phyloP scores from a whole-genome alignment of 164 flowering plant genomes.

The Magnolia sinica region DNA sequence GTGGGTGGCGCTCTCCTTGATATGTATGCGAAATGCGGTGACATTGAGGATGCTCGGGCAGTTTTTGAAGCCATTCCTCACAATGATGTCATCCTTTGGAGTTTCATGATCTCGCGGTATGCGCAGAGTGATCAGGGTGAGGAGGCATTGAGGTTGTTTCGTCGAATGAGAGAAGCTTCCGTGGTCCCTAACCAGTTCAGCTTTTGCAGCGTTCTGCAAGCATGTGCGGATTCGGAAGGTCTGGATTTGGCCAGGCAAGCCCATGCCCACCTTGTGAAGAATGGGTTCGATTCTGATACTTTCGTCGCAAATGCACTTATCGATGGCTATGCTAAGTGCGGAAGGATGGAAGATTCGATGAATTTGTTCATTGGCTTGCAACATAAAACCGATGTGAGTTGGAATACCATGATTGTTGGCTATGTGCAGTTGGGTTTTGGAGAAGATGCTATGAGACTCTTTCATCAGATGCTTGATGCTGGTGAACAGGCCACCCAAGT shows the following conservation, averaged over 20 bases:
- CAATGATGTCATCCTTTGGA: conserved; percentile 77
- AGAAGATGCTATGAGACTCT: conserved; percentile 59
- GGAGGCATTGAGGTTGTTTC: conserved; percentile 56
- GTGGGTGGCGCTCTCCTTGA: conserved; percentile 72
- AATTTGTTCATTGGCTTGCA: conserved; percentile 40
- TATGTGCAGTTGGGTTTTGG: conserved; percentile 57
- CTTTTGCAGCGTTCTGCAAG: conserved; percentile 72
- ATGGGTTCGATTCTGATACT: conserved; percentile 54
- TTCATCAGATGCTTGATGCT: conserved; percentile 47
- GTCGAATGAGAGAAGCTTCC: conserved; percentile 51
- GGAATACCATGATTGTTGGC: conserved; percentile 92
- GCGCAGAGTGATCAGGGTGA: conserved; percentile 51
- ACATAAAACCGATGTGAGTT: conserved; percentile 62
- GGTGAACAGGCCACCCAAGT: conserved; percentile 54
- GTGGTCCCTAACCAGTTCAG: conserved; percentile 77
- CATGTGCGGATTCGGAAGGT: conserved; percentile 50
- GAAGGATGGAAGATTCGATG: conserved; percentile 45
- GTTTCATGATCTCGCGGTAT: conserved; percentile 82
- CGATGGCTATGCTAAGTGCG: conserved; percentile 88
- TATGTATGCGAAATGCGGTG: conserved; percentile 56
- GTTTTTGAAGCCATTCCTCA: conserved; percentile 64
- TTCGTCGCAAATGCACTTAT: conserved; percentile 82
- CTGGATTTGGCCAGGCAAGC: conserved; percentile 57
- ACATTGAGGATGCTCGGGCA: conserved; percentile 42
- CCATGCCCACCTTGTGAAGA: conserved; percentile 55